These are phyloP conservation scores for Penicillium sumatraense DNA, from an alignment of 2,329 filamentous ascomycete species.

Conservation along the genomic window DNA sequence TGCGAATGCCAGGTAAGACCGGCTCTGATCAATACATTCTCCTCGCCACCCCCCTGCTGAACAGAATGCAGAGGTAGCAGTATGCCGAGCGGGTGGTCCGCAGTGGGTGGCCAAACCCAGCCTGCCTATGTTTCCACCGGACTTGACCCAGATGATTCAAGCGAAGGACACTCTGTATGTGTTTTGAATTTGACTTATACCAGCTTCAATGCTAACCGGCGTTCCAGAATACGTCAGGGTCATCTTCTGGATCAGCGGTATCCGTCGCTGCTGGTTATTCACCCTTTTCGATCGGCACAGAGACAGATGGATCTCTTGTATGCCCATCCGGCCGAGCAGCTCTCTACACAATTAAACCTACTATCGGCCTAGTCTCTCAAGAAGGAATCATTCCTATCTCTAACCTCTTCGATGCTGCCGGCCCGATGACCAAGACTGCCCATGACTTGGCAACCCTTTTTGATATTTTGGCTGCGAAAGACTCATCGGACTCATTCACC, in stretches of 20 bases:
- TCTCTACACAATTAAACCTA: constrained; percentile 40
- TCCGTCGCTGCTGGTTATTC: constrained; percentile 38
- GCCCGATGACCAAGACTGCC: constrained; percentile 20
- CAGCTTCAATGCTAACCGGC: background rate
- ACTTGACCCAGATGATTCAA: constrained; percentile 24
- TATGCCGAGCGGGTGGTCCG: constrained; percentile 29
- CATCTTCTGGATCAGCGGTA: constrained; percentile 41
- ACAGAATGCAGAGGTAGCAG: constrained; percentile 8
- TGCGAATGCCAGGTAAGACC: constrained; percentile 10
- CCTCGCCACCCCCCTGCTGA: background rate
- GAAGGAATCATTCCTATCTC: constrained; percentile 36
- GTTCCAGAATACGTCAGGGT: constrained; percentile 31
- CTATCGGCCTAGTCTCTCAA: constrained; percentile 33
- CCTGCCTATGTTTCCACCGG: constrained; percentile 31
- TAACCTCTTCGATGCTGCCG: constrained; percentile 14
- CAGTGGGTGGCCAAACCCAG: constrained; percentile 30
- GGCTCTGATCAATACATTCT: no score
- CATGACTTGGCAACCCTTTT: constrained; percentile 15
- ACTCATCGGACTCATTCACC: constrained; percentile 4
- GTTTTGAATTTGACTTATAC: background rate
- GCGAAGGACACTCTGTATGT: constrained; percentile 24
- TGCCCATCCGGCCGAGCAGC: constrained; percentile 35
- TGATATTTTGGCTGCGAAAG: constrained; percentile 7
- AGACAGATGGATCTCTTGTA: constrained; percentile 40
- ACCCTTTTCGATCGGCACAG: constrained; percentile 38